A percentile compares a stretch with the other conserved stretches of the same genome.
Conservation (phyloP, 2,329 filamentous ascomycete genomes). For the Cladophialophora carrionii region DNA sequence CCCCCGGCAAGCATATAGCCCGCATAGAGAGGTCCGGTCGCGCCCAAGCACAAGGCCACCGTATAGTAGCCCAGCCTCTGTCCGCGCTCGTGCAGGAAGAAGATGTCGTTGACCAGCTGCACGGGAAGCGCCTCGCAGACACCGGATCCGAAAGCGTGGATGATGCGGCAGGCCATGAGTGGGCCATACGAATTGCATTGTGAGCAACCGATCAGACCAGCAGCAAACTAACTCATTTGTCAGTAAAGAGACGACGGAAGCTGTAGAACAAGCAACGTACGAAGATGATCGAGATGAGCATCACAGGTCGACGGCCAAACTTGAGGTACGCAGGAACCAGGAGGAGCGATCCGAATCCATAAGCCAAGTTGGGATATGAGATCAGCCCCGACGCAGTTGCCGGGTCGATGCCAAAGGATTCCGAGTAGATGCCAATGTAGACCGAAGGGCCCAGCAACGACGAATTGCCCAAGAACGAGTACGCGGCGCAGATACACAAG, state of each 20-base stretch:
- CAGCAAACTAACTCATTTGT: conserved; percentile 43
- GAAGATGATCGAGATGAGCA: conserved; percentile 49
- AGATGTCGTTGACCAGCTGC: conserved; percentile 55
- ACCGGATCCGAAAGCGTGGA: conserved; percentile 50
- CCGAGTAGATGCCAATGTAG: conserved; percentile 60
- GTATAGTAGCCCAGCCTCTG: conserved; percentile 64
- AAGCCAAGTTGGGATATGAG: conserved; percentile 64
- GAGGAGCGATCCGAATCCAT: conserved; percentile 61
- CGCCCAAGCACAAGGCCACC: conserved; percentile 42
- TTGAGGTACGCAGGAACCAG: conserved; percentile 63
- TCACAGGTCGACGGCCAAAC: conserved; percentile 50
- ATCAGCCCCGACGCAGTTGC: conserved; percentile 60
- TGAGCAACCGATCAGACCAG: conserved; percentile 50
- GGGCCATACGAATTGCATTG: conserved; percentile 47
- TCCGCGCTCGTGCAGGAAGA: conserved; percentile 53
- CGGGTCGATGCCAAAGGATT: conserved; percentile 57
- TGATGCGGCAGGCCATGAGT: conserved; percentile 50
- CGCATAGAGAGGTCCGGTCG: conserved; percentile 58
- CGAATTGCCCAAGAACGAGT: conserved; percentile 63
- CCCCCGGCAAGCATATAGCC: conserved; percentile 64
- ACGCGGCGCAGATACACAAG: conserved; percentile 57
- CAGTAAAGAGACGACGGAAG: conserved; percentile 5
- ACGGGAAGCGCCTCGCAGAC: conserved; percentile 54
- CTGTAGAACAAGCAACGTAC: conserved; percentile 31
- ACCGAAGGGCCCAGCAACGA: conserved; percentile 61